phyloP scores from a whole-genome alignment of 2,329 filamentous ascomycete species.

The Ophiosphaerella narmari region DNA sequence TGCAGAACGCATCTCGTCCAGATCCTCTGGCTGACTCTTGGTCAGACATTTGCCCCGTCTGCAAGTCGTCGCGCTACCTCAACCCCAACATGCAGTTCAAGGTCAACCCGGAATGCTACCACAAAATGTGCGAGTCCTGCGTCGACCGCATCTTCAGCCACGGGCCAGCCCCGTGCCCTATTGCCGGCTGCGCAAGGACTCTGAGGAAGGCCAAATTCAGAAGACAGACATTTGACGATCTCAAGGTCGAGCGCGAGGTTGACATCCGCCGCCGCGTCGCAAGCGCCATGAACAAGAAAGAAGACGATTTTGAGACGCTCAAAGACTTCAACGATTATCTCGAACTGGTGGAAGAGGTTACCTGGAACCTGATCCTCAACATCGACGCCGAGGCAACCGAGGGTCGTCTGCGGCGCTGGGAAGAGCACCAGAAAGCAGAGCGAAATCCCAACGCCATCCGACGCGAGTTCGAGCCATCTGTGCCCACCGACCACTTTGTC shows the following conservation, averaged over 20 bases:
- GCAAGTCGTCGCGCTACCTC: conserved; percentile 95
- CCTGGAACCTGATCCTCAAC: conserved; percentile 82
- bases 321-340: conserved; percentile 91
- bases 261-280: conserved; percentile 84
- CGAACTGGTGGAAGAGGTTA: conserved; percentile 86
- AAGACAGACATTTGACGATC: conserved; percentile 85
- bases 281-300: conserved; percentile 76
- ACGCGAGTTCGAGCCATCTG: conserved; percentile 22
- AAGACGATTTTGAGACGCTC: conserved; percentile 89
- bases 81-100: conserved; percentile 93
- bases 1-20: conserved; percentile 24
- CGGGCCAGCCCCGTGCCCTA: conserved; percentile 89
- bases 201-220: conserved; percentile 84
- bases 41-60: conserved; percentile 88
- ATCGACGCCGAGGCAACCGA: conserved; percentile 69
- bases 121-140: conserved; percentile 97
- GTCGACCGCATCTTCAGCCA: conserved; percentile 92
- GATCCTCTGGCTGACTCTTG: conserved; percentile 30
- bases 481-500: conserved; percentile 27
- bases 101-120: conserved; percentile 98
- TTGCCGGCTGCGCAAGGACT: conserved; percentile 84
- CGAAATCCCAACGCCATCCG: conserved; percentile 52
- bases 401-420: conserved; percentile 68
- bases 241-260: conserved; percentile 87
- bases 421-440: conserved; percentile 68